Base-by-base conservation (phyloP, 2,329 filamentous ascomycete species). In the Aspergillus pseudoglaucus region DNA sequence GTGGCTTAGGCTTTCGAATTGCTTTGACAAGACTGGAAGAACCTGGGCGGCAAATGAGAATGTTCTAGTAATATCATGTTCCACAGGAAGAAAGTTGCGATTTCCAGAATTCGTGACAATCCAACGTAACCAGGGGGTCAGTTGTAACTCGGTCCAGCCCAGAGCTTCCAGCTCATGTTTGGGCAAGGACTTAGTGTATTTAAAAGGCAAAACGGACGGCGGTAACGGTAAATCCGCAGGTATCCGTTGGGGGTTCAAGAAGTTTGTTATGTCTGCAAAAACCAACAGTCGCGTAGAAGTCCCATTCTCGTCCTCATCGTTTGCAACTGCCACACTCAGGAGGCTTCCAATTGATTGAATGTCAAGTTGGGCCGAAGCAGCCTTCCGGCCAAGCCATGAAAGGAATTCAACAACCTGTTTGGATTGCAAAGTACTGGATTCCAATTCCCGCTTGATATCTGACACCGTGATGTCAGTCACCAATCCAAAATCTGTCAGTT, bases 381-480 rank as follows among this genome's bases (percentile, higher is more conserved):
- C 81, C 65, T 88, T 90, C 52, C 80, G 83, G 17, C 83, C 82
- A 42, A 86, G 79, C 91, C 93, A 98, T 47, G 80, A 81, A 48
- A 98, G 79, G 59, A 98, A 95, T 57, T 90, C 84, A 12, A 81
- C 75, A 14, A 95, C 77, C 66, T 97, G 91, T 27, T 79, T 75
- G 52, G 88, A 85, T 42, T 80, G 85, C 49, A 98, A 75, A 1
- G 93, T 88, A 60, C 88, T 90, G 6, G 83, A 80, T 59, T 90
- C 88, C 3, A 98, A 75, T 57, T 95, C 90, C 50, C 83, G 75
- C 53, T 84, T 87, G 51, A 98, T 88, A 62, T 98, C 93, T 4
- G 83, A 80, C 23, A 93, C 84, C 0, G 88, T 95, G 48, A 97
- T 87, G 54, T 90, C 84, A 1, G 83, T 87, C n/a, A 98, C 80